A percentile compares a stretch with the other conserved stretches of the same genome.
phyloP scores from a whole-genome alignment of 495 filamentous ascomycete genomes.

The Tuber umbilicatum region DNA sequence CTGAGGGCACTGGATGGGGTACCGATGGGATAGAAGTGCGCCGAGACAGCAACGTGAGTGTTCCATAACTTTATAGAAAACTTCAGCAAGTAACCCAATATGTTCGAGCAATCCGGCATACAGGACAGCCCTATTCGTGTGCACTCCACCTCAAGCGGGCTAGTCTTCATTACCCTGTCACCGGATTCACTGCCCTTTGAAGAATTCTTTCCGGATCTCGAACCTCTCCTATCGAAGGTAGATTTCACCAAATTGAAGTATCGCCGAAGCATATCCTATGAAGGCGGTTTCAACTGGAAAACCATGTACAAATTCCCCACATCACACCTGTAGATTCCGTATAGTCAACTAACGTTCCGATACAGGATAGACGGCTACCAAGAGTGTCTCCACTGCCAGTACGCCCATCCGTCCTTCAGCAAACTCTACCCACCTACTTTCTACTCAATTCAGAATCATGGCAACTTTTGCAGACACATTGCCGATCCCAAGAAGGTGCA shows the following conservation, averaged over 20 bases:
- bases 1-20: slow-evolving; percentile 37
- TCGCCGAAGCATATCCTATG: slow-evolving; percentile 53
- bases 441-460: slow-evolving; percentile 53
- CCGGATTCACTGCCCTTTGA: slow-evolving; percentile 50
- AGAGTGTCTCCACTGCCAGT: slow-evolving; percentile 59
- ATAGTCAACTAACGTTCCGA: not conserved
- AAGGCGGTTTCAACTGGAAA: slow-evolving; percentile 59
- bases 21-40: slow-evolving; percentile 47
- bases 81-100: not conserved
- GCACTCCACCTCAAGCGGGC: slow-evolving; percentile 52
- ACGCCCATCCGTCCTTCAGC: slow-evolving; percentile 57
- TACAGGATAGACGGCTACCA: slow-evolving; percentile 56
- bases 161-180: slow-evolving; percentile 52
- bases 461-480: slow-evolving; percentile 56
- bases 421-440: slow-evolving; percentile 55
- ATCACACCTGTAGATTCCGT: not conserved
- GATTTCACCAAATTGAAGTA: slow-evolving; percentile 55
- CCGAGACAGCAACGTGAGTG: slow-evolving; percentile 27
- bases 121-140: slow-evolving; percentile 43
- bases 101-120: not conserved
- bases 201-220: slow-evolving; percentile 53
- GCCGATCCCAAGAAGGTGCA: slow-evolving; percentile 50
- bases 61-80: not conserved
- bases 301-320: slow-evolving; percentile 48
- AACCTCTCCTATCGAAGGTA: slow-evolving; percentile 49